phyloP scores from a whole-genome alignment of 192 early-diverging fungal species.

The Dimargaris xerosporica region DNA sequence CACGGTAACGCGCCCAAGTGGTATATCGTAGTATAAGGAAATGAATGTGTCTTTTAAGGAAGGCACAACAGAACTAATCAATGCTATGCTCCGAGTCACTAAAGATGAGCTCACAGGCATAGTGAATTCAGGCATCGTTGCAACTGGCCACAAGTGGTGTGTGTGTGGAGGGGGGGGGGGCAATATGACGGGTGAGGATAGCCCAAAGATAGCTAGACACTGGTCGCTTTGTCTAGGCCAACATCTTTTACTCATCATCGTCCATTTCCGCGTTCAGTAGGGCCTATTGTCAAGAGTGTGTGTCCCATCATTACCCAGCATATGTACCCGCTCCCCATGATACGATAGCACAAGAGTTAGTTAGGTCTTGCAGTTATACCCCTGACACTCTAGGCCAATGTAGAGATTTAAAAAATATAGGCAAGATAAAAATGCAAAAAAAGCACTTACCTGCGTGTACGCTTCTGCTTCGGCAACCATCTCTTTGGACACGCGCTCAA shows the following conservation, averaged over 20 bases:
- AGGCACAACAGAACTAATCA: too few relatives aligned
- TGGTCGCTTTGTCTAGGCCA: neutral
- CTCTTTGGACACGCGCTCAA: slow-evolving; percentile 77
- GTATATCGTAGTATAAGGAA: too few relatives aligned
- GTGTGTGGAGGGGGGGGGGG: too few relatives aligned
- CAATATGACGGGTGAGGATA: too few relatives aligned
- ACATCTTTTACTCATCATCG: slow-evolving; percentile 20
- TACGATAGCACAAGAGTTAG: neutral
- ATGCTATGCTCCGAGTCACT: too few relatives aligned
- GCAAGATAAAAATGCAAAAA: slow-evolving; percentile 1
- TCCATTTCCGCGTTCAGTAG: slow-evolving; percentile 39
- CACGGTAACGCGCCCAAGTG: too few relatives aligned
- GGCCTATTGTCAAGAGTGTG: slow-evolving; percentile 19
- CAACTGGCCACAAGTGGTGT: too few relatives aligned
- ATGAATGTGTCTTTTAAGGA: too few relatives aligned
- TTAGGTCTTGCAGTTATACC: neutral
- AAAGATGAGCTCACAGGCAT: too few relatives aligned
- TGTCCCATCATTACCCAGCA: neutral
- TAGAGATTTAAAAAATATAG: neutral
- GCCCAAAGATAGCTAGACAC: too few relatives aligned
- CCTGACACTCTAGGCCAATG: neutral
- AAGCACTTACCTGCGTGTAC: slow-evolving; percentile 46
- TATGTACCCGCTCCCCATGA: neutral
- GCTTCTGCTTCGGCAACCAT: slow-evolving; percentile 72
- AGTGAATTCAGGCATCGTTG: too few relatives aligned